These are phyloP conservation scores for Rosellinia necatrix DNA, from an alignment of 2,329 filamentous ascomycete genomes.

Conservation along the genomic window DNA sequence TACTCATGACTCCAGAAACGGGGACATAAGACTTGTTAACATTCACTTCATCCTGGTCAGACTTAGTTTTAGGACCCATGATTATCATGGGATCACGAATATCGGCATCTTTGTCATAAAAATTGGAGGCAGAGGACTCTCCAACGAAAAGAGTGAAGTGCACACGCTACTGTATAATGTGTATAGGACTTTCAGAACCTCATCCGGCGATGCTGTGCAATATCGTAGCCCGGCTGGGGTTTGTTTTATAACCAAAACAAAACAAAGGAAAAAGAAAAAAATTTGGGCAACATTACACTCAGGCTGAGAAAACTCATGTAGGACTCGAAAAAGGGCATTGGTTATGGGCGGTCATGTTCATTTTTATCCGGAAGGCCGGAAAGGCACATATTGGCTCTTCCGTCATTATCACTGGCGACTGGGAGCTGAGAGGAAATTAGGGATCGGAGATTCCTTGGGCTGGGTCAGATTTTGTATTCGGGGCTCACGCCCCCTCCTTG, in stretches of 20 bases:
- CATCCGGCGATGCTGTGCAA: constrained; percentile 5
- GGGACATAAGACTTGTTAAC: not conserved
- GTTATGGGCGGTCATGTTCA: constrained; percentile 13
- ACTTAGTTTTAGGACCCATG: not conserved
- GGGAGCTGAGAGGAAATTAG: constrained; percentile 4
- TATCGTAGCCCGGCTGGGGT: too few species aligned
- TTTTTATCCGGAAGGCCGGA: not conserved
- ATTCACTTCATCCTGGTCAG: not conserved
- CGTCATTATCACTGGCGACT: constrained; percentile 1
- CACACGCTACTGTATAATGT: constrained; percentile 29
- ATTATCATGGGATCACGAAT: constrained; percentile 11
- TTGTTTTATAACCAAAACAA: too few species aligned
- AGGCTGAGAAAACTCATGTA: not conserved
- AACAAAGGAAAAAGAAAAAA: constrained; percentile 9
- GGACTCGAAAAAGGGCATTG: constrained; percentile 2
- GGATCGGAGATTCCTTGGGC: constrained; percentile 12
- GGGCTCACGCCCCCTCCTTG: constrained; percentile 24
- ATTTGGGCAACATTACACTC: constrained; percentile 14
- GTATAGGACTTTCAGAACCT: constrained; percentile 26
- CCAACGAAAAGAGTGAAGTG: constrained; percentile 1
- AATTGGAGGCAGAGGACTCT: not conserved
- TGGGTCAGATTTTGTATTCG: constrained; percentile 24
- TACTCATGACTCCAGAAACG: not conserved
- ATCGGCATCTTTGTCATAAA: not conserved
- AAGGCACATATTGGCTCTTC: constrained; percentile 12